These are phyloP conservation scores for Radiomyces spectabilis DNA, from an alignment of 192 early-diverging fungal genomes.

Conservation along the genomic window DNA sequence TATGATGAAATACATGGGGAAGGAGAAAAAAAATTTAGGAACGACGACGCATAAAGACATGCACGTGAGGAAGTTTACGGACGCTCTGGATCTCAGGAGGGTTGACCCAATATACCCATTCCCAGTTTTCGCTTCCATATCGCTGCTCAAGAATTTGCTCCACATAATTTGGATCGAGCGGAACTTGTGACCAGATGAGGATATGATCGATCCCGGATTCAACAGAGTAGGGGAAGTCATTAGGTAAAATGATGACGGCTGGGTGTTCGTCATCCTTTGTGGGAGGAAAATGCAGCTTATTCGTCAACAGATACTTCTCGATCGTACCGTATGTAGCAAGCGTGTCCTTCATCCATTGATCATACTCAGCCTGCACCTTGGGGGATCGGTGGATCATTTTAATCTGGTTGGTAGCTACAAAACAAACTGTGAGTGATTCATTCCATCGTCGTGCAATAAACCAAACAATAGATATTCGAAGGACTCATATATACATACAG, in stretches of 20 bases:
- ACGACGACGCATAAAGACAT: constrained; percentile 15
- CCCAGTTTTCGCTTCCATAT: constrained; percentile 4
- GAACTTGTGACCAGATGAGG: constrained; percentile 15
- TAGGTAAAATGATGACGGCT: constrained; percentile 16
- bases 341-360: constrained; percentile 16
- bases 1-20: no score
- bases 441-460: background rate
- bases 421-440: background rate
- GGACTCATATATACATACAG: constrained; percentile 3
- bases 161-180: background rate
- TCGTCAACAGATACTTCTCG: constrained; percentile 16
- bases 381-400: constrained; percentile 12
- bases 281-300: constrained; percentile 8
- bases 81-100: constrained; percentile 27
- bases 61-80: constrained; percentile 20
- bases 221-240: constrained; percentile 22
- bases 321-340: constrained; percentile 16
- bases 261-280: background rate
- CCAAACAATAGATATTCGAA: background rate
- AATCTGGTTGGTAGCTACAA: constrained; percentile 17
- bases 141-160: constrained; percentile 4
- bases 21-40: no score
- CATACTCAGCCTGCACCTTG: constrained; percentile 4
- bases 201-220: constrained; percentile 10
- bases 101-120: constrained; percentile 24